phyloP scores from a whole-genome alignment of 2,329 filamentous ascomycete species.

The Pseudocercospora fuligena region DNA sequence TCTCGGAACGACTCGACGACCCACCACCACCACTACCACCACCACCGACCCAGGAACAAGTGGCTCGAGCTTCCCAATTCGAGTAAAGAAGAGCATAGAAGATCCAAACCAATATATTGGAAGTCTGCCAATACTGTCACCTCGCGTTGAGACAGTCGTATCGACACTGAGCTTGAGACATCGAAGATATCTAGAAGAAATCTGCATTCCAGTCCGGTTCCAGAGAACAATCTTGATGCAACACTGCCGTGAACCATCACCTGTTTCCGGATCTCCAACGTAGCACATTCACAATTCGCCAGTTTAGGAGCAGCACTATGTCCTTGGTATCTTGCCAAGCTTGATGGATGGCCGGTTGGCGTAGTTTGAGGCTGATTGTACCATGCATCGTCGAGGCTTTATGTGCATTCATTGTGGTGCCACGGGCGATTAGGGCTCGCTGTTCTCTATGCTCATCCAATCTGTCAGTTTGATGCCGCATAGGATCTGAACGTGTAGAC shows the following conservation, averaged over 20 bases:
- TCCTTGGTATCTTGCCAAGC: background rate
- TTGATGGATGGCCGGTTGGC: background rate
- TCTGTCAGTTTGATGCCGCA: background rate
- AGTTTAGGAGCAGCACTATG: background rate
- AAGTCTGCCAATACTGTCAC: background rate
- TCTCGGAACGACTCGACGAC: background rate
- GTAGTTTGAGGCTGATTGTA: background rate
- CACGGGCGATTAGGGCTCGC: background rate
- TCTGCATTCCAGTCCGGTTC: background rate
- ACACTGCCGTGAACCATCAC: background rate
- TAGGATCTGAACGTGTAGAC: background rate
- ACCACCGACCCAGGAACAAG: background rate
- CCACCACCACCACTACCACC: background rate
- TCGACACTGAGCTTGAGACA: background rate
- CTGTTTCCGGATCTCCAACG: background rate
- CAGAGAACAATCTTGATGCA: background rate
- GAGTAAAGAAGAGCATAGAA: background rate
- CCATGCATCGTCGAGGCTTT: background rate
- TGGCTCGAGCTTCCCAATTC: background rate
- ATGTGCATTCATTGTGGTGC: background rate
- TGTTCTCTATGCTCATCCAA: background rate
- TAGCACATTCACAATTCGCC: background rate
- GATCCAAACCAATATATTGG: background rate
- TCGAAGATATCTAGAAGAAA: background rate
- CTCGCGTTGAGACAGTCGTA: background rate